Base-by-base conservation (phyloP, 2,329 filamentous ascomycete species). In the Aphanocladium album region DNA sequence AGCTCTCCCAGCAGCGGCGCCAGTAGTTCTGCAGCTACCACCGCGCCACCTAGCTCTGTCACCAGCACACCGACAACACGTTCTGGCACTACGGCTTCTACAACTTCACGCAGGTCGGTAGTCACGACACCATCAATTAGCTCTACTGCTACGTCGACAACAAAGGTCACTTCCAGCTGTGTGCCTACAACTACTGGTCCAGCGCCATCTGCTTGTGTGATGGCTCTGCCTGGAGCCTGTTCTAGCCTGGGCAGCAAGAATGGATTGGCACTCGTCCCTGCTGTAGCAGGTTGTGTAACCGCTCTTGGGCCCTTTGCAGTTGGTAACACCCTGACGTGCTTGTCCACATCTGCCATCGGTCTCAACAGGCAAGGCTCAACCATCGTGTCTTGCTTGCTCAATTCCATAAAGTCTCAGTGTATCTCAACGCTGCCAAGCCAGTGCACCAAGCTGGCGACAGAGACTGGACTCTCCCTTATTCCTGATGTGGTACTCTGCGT, bases 401-500 rank as follows among this genome's bases (percentile, higher is more conserved):
- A 41, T 30, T 50, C 45, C 2, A 37, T 63, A 17, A 30, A 27
- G 11, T 45, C 35, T 5, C 17, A 43, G 2, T 64, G 63, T 43
- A 64, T 64, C 16, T 25, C 46, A 1, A 23, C 46, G 2, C 57
- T 64, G 16, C 62, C 62, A 8, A 11, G 25, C 2, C 21, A 25
- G 2, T 64, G 62, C 23, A 46, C 59, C 16, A 59, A 30, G 16
- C 21, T 57, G 16, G 5, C 23, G 23, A 50, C 43, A 3, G 30
- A 49, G 30, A 39, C 30, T 5, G 55, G 55, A 5, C 45, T 50
- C 16, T 30, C 43, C 4, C 55, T 57, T 17, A 16, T 57, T 25
- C 25, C 47, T 9, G 39, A 57, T 17, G 23, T 57, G 2, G 50
- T 52, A 9, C 21, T 52, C 19, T 64, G 62, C 33, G 50, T 50